Conservation (phyloP, 768 basidiomycete species). For the Russula emetica region DNA sequence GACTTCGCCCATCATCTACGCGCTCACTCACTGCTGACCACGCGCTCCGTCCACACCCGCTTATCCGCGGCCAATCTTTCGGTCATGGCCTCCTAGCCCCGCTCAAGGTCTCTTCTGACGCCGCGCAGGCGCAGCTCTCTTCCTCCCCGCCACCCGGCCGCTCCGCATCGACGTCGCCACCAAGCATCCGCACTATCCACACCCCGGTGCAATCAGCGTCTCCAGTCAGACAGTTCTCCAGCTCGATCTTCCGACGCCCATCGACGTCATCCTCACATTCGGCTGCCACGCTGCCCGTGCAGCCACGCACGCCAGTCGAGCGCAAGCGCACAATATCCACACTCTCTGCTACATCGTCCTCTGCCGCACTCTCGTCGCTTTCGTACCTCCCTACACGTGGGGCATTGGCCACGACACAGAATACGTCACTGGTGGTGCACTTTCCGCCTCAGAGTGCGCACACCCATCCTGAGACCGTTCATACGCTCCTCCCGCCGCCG, state of each 20-base stretch:
- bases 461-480: slow-evolving; percentile 54
- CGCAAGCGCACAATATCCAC: slow-evolving; percentile 25
- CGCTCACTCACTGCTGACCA: slow-evolving; percentile 48
- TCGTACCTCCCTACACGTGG: slow-evolving; percentile 38
- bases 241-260: slow-evolving; percentile 40
- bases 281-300: slow-evolving; percentile 52
- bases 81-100: slow-evolving; percentile 53
- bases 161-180: slow-evolving; percentile 31
- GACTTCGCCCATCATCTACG: slow-evolving; percentile 58
- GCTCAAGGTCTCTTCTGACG: slow-evolving; percentile 54
- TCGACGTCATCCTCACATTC: slow-evolving; percentile 60
- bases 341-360: slow-evolving; percentile 34
- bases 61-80: slow-evolving; percentile 70
- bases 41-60: slow-evolving; percentile 62
- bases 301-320: slow-evolving; percentile 28
- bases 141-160: slow-evolving; percentile 34
- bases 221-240: slow-evolving; percentile 22
- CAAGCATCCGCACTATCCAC: slow-evolving; percentile 26
- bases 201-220: slow-evolving; percentile 7
- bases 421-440: slow-evolving; percentile 47
- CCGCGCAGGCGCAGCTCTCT: slow-evolving; percentile 42
- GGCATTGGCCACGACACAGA: slow-evolving; percentile 34
- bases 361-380: slow-evolving; percentile 35
- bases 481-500: slow-evolving; percentile 67
- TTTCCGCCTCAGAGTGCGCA: slow-evolving; percentile 62